Base-by-base conservation (phyloP, 257 asterid genomes). In the Nicotiana noctiflora region DNA sequence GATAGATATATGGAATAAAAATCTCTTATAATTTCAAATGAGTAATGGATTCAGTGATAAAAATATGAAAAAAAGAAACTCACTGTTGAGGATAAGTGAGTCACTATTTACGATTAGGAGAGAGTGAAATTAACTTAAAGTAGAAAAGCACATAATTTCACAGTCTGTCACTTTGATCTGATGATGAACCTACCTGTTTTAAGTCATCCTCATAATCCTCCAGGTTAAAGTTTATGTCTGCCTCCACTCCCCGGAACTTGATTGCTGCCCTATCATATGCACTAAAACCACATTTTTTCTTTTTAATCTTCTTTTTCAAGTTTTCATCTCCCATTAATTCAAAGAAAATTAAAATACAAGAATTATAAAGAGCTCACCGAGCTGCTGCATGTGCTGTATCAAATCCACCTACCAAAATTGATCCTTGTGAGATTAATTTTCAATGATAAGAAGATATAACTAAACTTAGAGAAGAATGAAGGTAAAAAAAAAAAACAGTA, bases 331-430 rank as follows among this genome's bases (percentile, higher is more conserved):
- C 56, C 11, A 19, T 19, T n/a, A n/a, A n/a, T n/a, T 72, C 1
- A 15, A 37, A 37, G 8, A 11, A 67, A 70, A 1, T 1, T 11
- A 23, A 3, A 46, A 44, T 3, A 5, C 34, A 32, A 10, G 49
- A 32, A 65, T 65, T 25, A 65, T 25, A 1, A 65, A 31, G 14
- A 65, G 2, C 78, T 88, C 83, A 95, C 99, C 98, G 96, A 49
- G 99, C 99, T 19, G 99, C 99, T 32, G 98, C 97, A 76, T 96
- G 97, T 44, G 98, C 97, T 3, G 99, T 94, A 37, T 94, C 98
- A 81, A 94, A 96, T 80, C 99, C 99, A 81, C 99, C 99, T 93
- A 51, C 27, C 74, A 25, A 85, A 37, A 2, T 17, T 34, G n/a
- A 83, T 34, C 29, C 6, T 80, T 53, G 65, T 40, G 51, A 75